Percentiles rank a stretch among this genome's conserved stretches.
These are phyloP conservation scores for Pyrus pyrifolia DNA, from an alignment of 306 rosid genomes.

Conservation along the genomic window DNA sequence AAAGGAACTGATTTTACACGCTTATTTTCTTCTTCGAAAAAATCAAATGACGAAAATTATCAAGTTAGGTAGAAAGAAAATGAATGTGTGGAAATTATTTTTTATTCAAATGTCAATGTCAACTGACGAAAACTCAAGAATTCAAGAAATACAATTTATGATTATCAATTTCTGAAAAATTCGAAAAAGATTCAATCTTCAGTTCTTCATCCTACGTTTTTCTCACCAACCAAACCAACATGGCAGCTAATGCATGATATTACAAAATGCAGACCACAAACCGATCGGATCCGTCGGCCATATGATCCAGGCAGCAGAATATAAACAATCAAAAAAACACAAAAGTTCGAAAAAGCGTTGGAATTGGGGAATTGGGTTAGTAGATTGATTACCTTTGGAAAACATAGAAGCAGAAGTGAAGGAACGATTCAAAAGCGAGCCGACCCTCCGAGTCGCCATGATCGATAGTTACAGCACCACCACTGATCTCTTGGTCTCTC, in stretches of 20 bases:
- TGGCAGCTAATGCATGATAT: neutral
- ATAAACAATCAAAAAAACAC: neutral
- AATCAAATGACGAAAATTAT: too few species aligned
- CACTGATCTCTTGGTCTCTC: neutral
- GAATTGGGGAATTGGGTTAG: neutral
- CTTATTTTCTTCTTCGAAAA: too few species aligned
- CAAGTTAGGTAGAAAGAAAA: too few species aligned
- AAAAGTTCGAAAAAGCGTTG: neutral
- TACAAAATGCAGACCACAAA: neutral
- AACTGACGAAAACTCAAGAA: neutral
- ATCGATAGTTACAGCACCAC: neutral
- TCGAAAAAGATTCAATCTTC: neutral
- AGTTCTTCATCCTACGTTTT: neutral
- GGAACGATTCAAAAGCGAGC: constrained; percentile 46
- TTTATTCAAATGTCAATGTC: too few species aligned
- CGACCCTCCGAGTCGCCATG: constrained; percentile 58
- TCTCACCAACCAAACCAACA: neutral
- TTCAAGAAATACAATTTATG: neutral
- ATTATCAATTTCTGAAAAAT: neutral
- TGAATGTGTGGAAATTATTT: too few species aligned
- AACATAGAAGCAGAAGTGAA: constrained; percentile 37
- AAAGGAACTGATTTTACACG: too few species aligned
- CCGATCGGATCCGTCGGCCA: neutral
- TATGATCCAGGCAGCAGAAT: neutral
- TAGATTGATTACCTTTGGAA: constrained; percentile 31